A percentile compares a stretch with the other conserved stretches of the same genome.
Conservation (phyloP, 805 yeast genomes). For the Candida caryicola region DNA sequence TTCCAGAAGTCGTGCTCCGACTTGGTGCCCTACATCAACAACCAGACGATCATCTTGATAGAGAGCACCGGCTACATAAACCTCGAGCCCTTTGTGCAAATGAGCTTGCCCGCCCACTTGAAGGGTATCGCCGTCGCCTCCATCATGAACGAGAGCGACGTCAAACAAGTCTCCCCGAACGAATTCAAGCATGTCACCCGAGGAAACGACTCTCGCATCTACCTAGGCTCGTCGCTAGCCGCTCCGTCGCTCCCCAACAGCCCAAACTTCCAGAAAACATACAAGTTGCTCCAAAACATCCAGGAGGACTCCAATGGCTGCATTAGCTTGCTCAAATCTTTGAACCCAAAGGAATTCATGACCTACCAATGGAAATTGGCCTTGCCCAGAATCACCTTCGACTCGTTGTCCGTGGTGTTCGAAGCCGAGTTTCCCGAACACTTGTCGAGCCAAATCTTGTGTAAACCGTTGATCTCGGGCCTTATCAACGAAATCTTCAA, state of each 20-base stretch:
- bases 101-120: slow-evolving; percentile 35
- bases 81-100: slow-evolving; percentile 63
- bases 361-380: slow-evolving; percentile 85
- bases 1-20: slow-evolving; percentile 29
- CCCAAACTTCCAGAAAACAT: slow-evolving; percentile 20
- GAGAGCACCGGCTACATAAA: slow-evolving; percentile 74
- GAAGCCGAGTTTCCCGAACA: slow-evolving; percentile 64
- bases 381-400: slow-evolving; percentile 72
- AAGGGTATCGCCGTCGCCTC: slow-evolving; percentile 43
- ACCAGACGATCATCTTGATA: slow-evolving; percentile 52
- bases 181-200: slow-evolving; percentile 32
- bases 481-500: slow-evolving; percentile 70
- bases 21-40: slow-evolving; percentile 24
- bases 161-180: slow-evolving; percentile 34
- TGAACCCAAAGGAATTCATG: slow-evolving; percentile 54
- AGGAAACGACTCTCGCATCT: slow-evolving; percentile 43
- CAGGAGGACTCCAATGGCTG: slow-evolving; percentile 34
- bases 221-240: slow-evolving; percentile 33
- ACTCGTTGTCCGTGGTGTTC: slow-evolving; percentile 70
- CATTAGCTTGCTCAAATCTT: slow-evolving; percentile 48
- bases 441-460: slow-evolving; percentile 65
- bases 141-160: slow-evolving; percentile 61
- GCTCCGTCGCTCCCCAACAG: slow-evolving; percentile 3
- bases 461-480: slow-evolving; percentile 83
- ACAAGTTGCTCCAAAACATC: slow-evolving; percentile 31